phyloP scores from a whole-genome alignment of 306 rosid genomes.

The Fagus crenata region DNA sequence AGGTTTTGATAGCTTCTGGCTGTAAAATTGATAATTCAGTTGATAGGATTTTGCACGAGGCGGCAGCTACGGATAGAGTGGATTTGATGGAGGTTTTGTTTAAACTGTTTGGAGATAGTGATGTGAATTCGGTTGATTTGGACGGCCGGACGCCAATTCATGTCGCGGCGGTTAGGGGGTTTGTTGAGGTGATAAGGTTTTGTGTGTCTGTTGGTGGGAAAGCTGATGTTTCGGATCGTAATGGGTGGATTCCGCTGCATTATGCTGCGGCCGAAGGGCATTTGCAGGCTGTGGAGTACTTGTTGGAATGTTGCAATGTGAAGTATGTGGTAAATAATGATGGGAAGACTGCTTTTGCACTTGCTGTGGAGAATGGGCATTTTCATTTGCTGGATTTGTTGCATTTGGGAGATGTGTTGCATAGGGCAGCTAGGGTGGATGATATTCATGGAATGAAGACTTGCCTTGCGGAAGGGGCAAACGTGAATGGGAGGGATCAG shows the following conservation, averaged over 20 bases:
- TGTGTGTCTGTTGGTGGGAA: conserved; percentile 54
- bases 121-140: conserved; percentile 42
- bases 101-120: conserved; percentile 19
- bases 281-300: conserved; percentile 44
- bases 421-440: conserved; percentile 59
- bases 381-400: conserved; percentile 46
- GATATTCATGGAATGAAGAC: conserved; percentile 57
- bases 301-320: conserved; percentile 50
- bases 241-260: conserved; percentile 71
- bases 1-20: conserved; percentile 52
- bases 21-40: conserved; percentile 34
- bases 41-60: conserved; percentile 52
- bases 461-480: conserved; percentile 57
- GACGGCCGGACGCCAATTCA: conserved; percentile 63
- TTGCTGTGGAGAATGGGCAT: conserved; percentile 57
- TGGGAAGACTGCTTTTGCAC: conserved; percentile 56
- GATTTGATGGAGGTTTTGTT: conserved; percentile 56
- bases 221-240: conserved; percentile 41
- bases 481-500: conserved; percentile 64
- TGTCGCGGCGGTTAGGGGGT: conserved; percentile 55
- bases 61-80: conserved; percentile 50
- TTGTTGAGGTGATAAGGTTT: conserved; percentile 41
- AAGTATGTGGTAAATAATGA: conserved; percentile 50
- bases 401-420: conserved; percentile 51
- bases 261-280: conserved; percentile 65